Evolutionary conservation across 805 yeast species (phyloP).

Genomic region (Soucietia sequanensis): DNA sequence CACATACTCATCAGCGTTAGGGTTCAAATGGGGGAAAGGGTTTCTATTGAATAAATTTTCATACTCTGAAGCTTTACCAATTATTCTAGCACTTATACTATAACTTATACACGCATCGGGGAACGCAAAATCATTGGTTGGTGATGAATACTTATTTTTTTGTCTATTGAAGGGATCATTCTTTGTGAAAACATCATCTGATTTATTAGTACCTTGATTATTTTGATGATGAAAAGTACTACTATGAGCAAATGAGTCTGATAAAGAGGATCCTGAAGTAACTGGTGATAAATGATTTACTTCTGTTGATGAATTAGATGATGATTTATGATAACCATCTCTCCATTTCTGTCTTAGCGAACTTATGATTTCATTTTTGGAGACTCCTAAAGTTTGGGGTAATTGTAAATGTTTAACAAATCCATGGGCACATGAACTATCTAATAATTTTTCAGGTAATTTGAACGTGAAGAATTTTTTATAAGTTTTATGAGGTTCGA

Average conservation of each 20-base stretch:
- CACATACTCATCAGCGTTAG: conserved; percentile 26
- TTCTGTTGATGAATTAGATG: neutral
- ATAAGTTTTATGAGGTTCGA: conserved; percentile 31
- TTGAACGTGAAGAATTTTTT: conserved; percentile 42
- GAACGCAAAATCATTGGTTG: conserved; percentile 27
- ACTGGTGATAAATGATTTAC: neutral
- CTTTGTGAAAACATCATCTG: neutral
- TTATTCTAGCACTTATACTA: conserved; percentile 34
- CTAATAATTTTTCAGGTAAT: conserved; percentile 36
- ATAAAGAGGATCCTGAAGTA: neutral
- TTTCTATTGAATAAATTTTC: conserved; percentile 13
- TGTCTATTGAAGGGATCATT: neutral
- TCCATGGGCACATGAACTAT: conserved; percentile 33
- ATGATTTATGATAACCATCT: conserved; percentile 4
- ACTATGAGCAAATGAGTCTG: neutral
- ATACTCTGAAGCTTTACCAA: conserved; percentile 35
- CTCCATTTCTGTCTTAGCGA: conserved; percentile 25
- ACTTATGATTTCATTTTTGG: conserved; percentile 26
- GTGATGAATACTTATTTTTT: neutral
- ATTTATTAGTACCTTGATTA: too few relatives aligned
- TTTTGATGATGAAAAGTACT: too few relatives aligned
- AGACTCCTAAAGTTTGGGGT: conserved; percentile 35
- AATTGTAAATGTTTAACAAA: conserved; percentile 36
- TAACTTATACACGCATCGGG: conserved; percentile 29
- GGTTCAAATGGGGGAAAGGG: conserved; percentile 12